Percentiles rank a stretch among this genome's conserved stretches.
Evolutionary conservation across 2,329 filamentous ascomycete genomes (phyloP).

Genomic region (Ceratocystis albifundus): DNA sequence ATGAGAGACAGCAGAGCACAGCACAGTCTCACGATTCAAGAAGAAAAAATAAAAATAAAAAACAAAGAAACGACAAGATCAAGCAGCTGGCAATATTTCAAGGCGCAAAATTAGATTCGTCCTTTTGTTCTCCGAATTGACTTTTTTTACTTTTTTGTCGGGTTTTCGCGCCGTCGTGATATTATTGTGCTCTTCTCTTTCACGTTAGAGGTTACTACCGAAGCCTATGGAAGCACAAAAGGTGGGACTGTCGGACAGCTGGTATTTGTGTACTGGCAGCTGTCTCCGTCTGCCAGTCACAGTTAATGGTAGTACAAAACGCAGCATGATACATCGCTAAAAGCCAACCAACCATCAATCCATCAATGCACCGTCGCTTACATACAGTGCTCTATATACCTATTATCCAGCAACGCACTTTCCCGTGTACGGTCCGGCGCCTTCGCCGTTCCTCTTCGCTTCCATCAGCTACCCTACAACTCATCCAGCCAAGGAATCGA

Average conservation of each 20-base stretch:
- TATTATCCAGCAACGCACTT: background rate
- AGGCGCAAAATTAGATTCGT: background rate
- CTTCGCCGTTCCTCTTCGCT: background rate
- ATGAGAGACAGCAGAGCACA: background rate
- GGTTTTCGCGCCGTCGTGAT: background rate
- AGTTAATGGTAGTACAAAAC: background rate
- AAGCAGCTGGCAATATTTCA: too few species aligned
- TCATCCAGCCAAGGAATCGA: slow-evolving; percentile 24
- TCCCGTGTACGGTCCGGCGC: background rate
- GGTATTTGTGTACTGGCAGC: background rate
- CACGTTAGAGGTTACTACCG: slow-evolving; percentile 7
- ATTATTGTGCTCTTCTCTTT: background rate
- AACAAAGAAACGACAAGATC: too few species aligned
- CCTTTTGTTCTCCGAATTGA: background rate
- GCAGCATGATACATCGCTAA: background rate
- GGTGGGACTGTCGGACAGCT: slow-evolving; percentile 5
- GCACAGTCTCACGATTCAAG: background rate
- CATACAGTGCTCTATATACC: background rate
- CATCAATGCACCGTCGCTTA: background rate
- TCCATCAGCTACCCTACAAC: slow-evolving; percentile 11
- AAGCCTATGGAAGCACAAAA: slow-evolving; percentile 18
- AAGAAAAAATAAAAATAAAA: too few species aligned
- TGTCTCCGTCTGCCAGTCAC: background rate
- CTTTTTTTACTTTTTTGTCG: background rate
- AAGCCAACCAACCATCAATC: background rate